phyloP scores from a whole-genome alignment of 768 basidiomycete genomes.

The Boletus tomentosulus region DNA sequence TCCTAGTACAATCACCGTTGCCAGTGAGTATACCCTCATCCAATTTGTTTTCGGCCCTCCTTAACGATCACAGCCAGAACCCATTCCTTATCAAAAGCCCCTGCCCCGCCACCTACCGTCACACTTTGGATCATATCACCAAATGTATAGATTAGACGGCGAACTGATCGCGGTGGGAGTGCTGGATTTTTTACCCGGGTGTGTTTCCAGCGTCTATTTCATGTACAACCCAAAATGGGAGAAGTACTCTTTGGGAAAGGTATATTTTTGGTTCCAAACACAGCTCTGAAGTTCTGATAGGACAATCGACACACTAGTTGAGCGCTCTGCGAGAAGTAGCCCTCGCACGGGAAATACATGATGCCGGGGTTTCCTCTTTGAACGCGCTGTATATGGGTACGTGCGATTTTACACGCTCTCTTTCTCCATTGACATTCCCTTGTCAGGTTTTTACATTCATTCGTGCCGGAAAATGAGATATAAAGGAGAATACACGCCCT shows the following conservation, averaged over 20 bases:
- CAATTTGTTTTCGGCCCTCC: neutral
- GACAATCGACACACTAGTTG: slow-evolving; percentile 42
- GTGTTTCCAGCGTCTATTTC: slow-evolving; percentile 86
- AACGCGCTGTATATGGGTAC: slow-evolving; percentile 83
- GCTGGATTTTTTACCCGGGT: slow-evolving; percentile 82
- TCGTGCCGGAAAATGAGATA: slow-evolving; percentile 94
- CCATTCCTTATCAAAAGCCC: slow-evolving; percentile 52
- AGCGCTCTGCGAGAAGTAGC: slow-evolving; percentile 81
- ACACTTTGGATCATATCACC: slow-evolving; percentile 92
- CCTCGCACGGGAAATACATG: slow-evolving; percentile 69
- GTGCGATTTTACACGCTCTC: slow-evolving; percentile 10
- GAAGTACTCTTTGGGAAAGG: slow-evolving; percentile 74
- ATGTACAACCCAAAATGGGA: slow-evolving; percentile 77
- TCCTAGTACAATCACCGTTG: slow-evolving; percentile 79
- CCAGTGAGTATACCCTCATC: slow-evolving; percentile 40
- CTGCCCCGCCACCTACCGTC: slow-evolving; percentile 59
- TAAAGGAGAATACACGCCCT: slow-evolving; percentile 90
- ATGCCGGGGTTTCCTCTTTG: slow-evolving; percentile 62
- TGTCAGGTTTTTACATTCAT: slow-evolving; percentile 85
- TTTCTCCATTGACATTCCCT: neutral
- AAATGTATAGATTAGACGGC: slow-evolving; percentile 79
- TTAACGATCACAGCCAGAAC: slow-evolving; percentile 40
- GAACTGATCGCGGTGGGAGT: slow-evolving; percentile 82
- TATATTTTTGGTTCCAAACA: slow-evolving; percentile 21
- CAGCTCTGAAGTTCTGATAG: neutral